Evolutionary conservation across 2,329 filamentous ascomycete genomes (phyloP), one percentile per base, ranked within the genome.

Genomic region (Nemania diffusa): DNA sequence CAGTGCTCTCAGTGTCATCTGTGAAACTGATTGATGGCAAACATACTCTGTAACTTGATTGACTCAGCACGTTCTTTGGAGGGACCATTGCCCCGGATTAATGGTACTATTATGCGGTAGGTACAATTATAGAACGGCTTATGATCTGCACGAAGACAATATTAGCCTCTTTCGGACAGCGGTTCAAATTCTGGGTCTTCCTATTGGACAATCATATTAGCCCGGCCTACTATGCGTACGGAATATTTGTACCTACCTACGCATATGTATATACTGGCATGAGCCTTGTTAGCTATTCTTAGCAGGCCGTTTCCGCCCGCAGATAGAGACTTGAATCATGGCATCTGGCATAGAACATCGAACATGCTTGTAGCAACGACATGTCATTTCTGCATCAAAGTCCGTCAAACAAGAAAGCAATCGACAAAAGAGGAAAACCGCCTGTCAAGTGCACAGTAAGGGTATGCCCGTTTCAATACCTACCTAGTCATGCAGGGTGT

Each of bases 151-250:
- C 22, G 13, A 52, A 22, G 37, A 50, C 51, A 50, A 57, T 59
- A 57, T 68, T 68, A 68, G 61, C 65, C 65, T 42, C 37, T 68
- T 68, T 68, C 62, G 65, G 65, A 64, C 60, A 65, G 32, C 56
- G 57, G 46, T 37, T 50, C 53, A 40, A 55, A 29, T 52, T 62
- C 51, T 5, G 8, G 7, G 58, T 22, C 51, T 17, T 62, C 37
- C 29, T 27, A 68, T 68, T 68, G 66, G 66, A 34, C 24, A 24
- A 60, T 24, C 26, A 32, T 15, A 11, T 9, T 27, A 40, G n/a
- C n/a, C n/a, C n/a, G 42, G 22, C n/a, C 26, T 24, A 26, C 17
- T n/a, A 2, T 29, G 29, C 17, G 44, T 48, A 48, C 44, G n/a
- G 7, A 37, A 37, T 6, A 37, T 15, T 15, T 37, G 34, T 37